Conservation (phyloP, 1,284 basidiomycete species). For the Austropuccinia psidii region DNA sequence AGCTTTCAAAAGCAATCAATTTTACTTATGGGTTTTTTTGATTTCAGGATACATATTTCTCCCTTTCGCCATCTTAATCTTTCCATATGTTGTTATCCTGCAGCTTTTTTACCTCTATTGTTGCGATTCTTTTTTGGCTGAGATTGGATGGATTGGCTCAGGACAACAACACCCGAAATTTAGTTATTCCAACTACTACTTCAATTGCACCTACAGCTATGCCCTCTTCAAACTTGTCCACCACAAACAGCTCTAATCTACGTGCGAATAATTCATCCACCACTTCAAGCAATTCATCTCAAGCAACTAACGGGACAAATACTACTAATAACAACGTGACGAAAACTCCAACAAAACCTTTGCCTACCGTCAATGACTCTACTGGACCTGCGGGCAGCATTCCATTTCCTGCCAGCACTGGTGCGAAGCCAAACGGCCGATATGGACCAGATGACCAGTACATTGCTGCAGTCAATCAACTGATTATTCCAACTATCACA, state of each 20-base stretch:
- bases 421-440: conserved; percentile 13
- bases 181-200: neutral
- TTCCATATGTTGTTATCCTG: too few species aligned
- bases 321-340: neutral
- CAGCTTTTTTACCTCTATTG: too few species aligned
- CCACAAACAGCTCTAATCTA: neutral
- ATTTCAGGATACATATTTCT: too few species aligned
- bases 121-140: too few species aligned
- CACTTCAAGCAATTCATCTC: neutral
- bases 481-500: neutral
- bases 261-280: neutral
- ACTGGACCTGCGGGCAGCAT: neutral
- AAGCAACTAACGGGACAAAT: neutral
- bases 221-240: neutral
- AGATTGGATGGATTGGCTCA: too few species aligned
- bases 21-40: too few species aligned
- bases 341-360: neutral
- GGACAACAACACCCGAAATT: neutral
- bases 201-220: neutral
- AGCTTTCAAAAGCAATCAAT: too few species aligned
- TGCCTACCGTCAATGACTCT: neutral
- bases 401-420: neutral
- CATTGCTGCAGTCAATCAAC: neutral
- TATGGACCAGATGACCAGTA: conserved; percentile 21
- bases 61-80: too few species aligned